Evolutionary conservation across 352 stramenopile genomes (phyloP).

Genomic region (Peronosclerospora sorghi): DNA sequence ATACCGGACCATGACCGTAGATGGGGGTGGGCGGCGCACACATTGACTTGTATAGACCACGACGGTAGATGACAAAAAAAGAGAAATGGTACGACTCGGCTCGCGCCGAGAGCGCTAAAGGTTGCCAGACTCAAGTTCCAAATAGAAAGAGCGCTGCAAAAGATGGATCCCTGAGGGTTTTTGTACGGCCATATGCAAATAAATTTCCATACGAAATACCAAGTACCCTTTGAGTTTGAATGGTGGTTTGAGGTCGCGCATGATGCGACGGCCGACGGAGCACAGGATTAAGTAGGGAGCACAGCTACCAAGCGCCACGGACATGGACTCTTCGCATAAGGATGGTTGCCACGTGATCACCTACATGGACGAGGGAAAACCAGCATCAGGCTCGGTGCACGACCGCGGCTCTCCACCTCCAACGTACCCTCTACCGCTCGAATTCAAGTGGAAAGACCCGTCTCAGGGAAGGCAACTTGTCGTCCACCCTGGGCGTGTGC

Average conservation of each 20-base stretch:
- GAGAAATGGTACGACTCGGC: constrained; percentile 71
- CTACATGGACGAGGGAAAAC: constrained; percentile 10
- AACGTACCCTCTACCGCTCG: too few species aligned
- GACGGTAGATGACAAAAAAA: constrained; percentile 68
- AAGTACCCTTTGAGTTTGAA: constrained; percentile 72
- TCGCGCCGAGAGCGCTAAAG: constrained; percentile 75
- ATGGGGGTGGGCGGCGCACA: constrained; percentile 53
- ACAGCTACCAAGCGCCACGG: constrained; percentile 45
- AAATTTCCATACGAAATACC: neutral
- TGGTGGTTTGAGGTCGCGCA: constrained; percentile 65
- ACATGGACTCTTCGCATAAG: constrained; percentile 61
- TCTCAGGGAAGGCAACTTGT: too few species aligned
- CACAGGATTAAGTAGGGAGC: constrained; percentile 62
- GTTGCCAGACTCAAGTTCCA: constrained; percentile 71
- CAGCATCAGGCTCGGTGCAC: too few species aligned
- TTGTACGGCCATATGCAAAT: neutral
- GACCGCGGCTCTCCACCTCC: too few species aligned
- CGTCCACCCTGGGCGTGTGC: too few species aligned
- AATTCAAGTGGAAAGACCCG: too few species aligned
- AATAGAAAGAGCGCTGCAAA: constrained; percentile 40
- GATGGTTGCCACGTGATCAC: constrained; percentile 51
- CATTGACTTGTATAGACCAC: constrained; percentile 76
- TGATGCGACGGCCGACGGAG: constrained; percentile 65
- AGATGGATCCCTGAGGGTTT: too few species aligned
- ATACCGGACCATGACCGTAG: constrained; percentile 58